phyloP scores from a whole-genome alignment of 805 yeast species.

The Lipomyces orientalis region DNA sequence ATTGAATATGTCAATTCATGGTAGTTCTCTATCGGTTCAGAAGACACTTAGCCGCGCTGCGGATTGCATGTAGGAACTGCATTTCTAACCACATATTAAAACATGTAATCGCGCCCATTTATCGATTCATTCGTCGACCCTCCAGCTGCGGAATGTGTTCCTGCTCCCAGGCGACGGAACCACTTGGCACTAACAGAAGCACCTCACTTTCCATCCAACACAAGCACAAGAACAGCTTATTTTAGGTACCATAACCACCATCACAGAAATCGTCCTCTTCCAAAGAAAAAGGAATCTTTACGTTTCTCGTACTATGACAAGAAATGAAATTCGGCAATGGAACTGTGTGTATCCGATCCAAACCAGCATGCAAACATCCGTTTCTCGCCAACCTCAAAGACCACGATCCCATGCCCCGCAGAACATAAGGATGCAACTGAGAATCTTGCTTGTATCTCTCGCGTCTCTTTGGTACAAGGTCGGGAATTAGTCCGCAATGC shows the following conservation, averaged over 20 bases:
- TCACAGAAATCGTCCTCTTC: conserved; percentile 13
- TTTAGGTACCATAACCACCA: conserved; percentile 38
- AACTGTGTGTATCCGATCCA: conserved; percentile 32
- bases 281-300: not conserved
- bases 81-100: not conserved
- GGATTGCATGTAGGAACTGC: not conserved
- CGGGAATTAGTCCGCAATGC: conserved; percentile 9
- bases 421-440: not conserved
- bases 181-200: not conserved
- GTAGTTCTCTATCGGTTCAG: no score
- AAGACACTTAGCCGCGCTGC: no score
- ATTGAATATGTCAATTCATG: no score
- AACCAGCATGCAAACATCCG: not conserved
- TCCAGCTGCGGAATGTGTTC: conserved; percentile 21
- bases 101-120: not conserved
- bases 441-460: conserved; percentile 23
- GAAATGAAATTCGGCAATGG: conserved; percentile 27
- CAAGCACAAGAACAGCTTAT: conserved; percentile 32
- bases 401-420: not conserved
- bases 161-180: conserved; percentile 34
- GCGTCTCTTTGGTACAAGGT: conserved; percentile 20
- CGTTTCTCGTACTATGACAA: not conserved
- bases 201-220: conserved; percentile 26
- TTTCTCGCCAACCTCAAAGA: not conserved
- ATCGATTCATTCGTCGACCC: not conserved